Evolutionary conservation across 495 filamentous ascomycete species (phyloP), one percentile per base, ranked within the genome.

Genomic region (Apiosordaria backusii): DNA sequence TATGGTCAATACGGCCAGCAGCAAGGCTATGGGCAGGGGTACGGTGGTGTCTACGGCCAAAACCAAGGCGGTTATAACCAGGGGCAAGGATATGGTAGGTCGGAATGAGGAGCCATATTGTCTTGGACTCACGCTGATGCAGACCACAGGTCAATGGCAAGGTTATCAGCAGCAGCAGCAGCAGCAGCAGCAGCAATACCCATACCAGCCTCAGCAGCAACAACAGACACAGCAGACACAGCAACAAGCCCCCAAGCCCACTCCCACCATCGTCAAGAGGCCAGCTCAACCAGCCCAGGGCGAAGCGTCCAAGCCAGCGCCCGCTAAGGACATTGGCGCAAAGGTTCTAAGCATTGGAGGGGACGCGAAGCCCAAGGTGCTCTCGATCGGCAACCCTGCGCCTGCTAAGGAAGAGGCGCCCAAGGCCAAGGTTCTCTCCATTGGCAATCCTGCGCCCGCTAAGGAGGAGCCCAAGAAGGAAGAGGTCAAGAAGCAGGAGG

Each of bases 251-350:
- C 76, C 82, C 25, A 82, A 82, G 68, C 78, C 84, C 69, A 78
- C 81, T 1, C 88, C 89, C 55, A 87, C 88, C 63, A 91, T 91
- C 67, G 87, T 83, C 61, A 93, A 90, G 78, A 83, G 87, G 65
- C 85, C 85, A 24, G 78, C 81, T 27, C 73, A 84, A 40, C 35
- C 35, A 45, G 63, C 72, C 70, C 76, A 79, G 25, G 75, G 80
- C 52, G 65, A 81, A 40, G 74, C 82, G 24, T 72, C 76, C 25
- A 76, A 85, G 23, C 78, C 77, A 9, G 83, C 83, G 73, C 81
- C 80, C 4, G 72, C 82, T 27, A 76, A 78, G 54, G 74, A 78
- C 26, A 79, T 73, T 40, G 80, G 81, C 58, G 73, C 81, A 7
- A 85, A 84, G 69, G 83, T 86, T 6, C 64, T 86, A 61, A 85